These are phyloP conservation scores for Mycena vitilis DNA, from an alignment of 768 basidiomycete species.

Conservation along the genomic window DNA sequence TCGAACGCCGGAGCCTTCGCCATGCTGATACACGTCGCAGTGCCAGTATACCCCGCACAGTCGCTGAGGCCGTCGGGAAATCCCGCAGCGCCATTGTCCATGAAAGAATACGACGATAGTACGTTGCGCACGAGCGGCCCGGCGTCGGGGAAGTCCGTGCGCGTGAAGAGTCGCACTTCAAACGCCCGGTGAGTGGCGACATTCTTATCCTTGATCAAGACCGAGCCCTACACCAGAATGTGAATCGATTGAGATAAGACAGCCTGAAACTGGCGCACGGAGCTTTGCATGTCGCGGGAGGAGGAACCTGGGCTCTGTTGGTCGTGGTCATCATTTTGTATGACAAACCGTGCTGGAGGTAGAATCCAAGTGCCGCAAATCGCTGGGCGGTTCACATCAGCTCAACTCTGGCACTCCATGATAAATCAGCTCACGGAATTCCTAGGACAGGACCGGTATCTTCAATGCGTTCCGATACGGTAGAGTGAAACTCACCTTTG, in stretches of 20 bases:
- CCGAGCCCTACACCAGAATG: slow-evolving; percentile 1
- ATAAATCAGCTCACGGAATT: slow-evolving; percentile 23
- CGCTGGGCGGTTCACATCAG: not conserved
- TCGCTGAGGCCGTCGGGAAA: slow-evolving; percentile 26
- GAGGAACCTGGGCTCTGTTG: slow-evolving; percentile 18
- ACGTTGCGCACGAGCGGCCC: slow-evolving; percentile 24
- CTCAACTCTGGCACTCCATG: no score
- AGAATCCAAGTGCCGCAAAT: slow-evolving; percentile 21
- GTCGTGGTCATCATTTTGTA: slow-evolving; percentile 23
- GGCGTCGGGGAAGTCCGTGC: slow-evolving; percentile 23
- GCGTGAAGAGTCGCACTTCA: slow-evolving; percentile 22
- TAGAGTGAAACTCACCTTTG: not conserved
- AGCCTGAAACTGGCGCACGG: not conserved
- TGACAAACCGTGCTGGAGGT: slow-evolving; percentile 12
- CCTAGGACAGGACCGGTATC: not conserved
- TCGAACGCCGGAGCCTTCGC: slow-evolving; percentile 19
- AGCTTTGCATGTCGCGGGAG: slow-evolving; percentile 22
- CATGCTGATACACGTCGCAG: slow-evolving; percentile 24
- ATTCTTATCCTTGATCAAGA: slow-evolving; percentile 23
- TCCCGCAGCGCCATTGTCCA: slow-evolving; percentile 23
- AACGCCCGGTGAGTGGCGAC: slow-evolving; percentile 20
- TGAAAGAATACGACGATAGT: slow-evolving; percentile 22
- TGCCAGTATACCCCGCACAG: slow-evolving; percentile 24
- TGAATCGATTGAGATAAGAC: not conserved
- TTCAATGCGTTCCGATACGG: not conserved